Base-by-base conservation (phyloP, 176 grass and related monocot genomes). In the Melocanna baccifera region DNA sequence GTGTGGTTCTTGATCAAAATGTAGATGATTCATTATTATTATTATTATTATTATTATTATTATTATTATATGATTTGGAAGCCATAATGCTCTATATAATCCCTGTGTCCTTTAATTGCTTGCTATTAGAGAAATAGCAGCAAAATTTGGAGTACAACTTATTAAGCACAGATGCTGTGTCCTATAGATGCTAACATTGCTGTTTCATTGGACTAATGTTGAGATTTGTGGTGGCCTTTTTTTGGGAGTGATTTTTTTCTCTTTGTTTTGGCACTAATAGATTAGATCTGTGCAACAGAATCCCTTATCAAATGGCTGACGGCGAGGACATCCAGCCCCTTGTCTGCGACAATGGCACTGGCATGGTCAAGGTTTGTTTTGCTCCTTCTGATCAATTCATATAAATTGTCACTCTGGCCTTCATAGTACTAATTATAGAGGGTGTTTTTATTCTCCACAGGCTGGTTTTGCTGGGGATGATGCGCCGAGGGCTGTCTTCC, bases 261-360 rank as follows among this genome's bases (percentile, higher is more conserved):
- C 9, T 63, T 8, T 69, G 37, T 19, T 2, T 48, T 64, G 15
- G 12, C n/a, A 34, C 4, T 29, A 78, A 40, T 84, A 66, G 13
- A 14, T 19, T 75, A 40, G 76, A 69, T 79, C 69, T 57, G 46
- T 58, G 52, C 32, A 57, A 37, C 50, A 74, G 82, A 80, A 47
- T 59, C 61, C 37, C 25, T 23, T 18, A 57, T 63, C 25, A 84
- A 78, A 89, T 89, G 87, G 87, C 87, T 75, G 87, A 89, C 28
- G 87, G 87, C 4, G 87, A 89, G 69, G 87, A 89, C 69, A 85
- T 89, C 87, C 87, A 89, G 77, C 87, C 82, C 62, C 82, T 89
- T 76, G 82, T 89, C 9, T 89, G 82, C 13, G 87, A 89, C 82
- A 89, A 89, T 89, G 87, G 87, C 13, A 89, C 87, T 1, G 87